Evolutionary conservation across 2,329 filamentous ascomycete genomes (phyloP), one percentile per base, ranked within the genome.

Genomic region (Gliomastix tumulicola): DNA sequence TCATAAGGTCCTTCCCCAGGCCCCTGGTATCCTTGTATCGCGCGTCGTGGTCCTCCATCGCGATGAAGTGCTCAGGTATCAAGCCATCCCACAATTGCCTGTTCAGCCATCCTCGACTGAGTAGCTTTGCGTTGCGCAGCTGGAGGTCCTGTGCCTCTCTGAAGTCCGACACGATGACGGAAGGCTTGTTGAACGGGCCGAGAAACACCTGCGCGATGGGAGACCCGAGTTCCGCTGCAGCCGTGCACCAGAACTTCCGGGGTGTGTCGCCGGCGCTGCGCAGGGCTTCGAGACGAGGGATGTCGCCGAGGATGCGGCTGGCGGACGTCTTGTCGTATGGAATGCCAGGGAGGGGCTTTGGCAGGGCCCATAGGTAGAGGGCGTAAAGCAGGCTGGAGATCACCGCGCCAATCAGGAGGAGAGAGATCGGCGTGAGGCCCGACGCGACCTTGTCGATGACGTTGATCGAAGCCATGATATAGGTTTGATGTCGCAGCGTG

Each of bases 1-100:
- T 48, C 61, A 64, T 61, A 6, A 63, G 43, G 28, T 62, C 59
- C 30, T 50, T 47, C 4, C 61, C 40, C 4, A 64, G 48, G 27
- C 54, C 49, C 33, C 48, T 56, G 30, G 60, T 54, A 11, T 28
- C 34, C 42, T 52, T 59, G 41, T 54, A 57, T 6, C 50, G 45
- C 4, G 55, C 50, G 37, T 60, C 49, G 10, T 44, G 36, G 7
- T 54, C 52, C 28, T 46, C 38, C 54, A 61, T 57, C 4, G 45
- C 44, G 36, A 62, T 55, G 41, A 62, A 59, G 22, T 51, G 52
- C 21, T 48, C 44, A 4, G 49, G 50, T 9, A 41, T 41, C 12
- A 53, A 21, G 1, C 47, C 49, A 6, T 53, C 35, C 17, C 42
- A 49, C 34, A 22, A 7, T 7, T 53, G 45, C 33, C 39, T 46